A percentile compares a stretch with the other conserved stretches of the same genome.
phyloP scores from a whole-genome alignment of 352 stramenopile species.

The Globisporangium spiculum region DNA sequence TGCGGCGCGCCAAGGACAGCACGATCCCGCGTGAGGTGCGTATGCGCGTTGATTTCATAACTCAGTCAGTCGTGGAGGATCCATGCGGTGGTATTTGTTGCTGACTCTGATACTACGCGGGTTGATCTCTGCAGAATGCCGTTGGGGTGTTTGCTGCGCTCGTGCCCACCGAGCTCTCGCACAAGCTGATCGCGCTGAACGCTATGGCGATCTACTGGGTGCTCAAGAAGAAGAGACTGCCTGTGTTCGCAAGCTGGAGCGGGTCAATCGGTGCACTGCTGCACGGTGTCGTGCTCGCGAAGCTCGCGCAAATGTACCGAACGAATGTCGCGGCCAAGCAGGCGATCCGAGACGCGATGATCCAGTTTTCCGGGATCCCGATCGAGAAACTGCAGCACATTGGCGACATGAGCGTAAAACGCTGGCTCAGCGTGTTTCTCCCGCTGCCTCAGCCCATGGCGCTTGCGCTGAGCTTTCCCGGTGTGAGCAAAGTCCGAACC shows the following conservation, averaged over 20 bases:
- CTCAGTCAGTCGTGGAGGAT: not conserved
- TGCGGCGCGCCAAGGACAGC: slow-evolving; percentile 20
- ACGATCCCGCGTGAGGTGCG: slow-evolving; percentile 20
- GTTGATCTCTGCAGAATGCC: slow-evolving; percentile 3
- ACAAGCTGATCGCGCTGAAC: slow-evolving; percentile 54
- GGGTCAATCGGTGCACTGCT: slow-evolving; percentile 42
- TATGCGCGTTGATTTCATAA: not conserved
- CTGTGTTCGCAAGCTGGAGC: slow-evolving; percentile 44
- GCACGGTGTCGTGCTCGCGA: slow-evolving; percentile 45
- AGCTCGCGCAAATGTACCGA: slow-evolving; percentile 40
- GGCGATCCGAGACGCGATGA: slow-evolving; percentile 41
- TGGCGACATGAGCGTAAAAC: slow-evolving; percentile 40
- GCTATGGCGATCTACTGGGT: slow-evolving; percentile 40
- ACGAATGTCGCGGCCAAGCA: slow-evolving; percentile 47
- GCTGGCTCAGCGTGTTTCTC: slow-evolving; percentile 59
- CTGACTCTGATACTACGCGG: not conserved
- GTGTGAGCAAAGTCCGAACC: slow-evolving; percentile 49
- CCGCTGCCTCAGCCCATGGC: slow-evolving; percentile 55
- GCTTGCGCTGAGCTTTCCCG: slow-evolving; percentile 46
- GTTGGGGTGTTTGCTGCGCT: slow-evolving; percentile 8
- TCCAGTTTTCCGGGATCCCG: slow-evolving; percentile 28
- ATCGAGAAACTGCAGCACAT: slow-evolving; percentile 29
- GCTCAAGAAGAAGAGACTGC: slow-evolving; percentile 39
- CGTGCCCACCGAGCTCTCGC: slow-evolving; percentile 55
- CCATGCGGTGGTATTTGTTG: not conserved